Evolutionary conservation across 2,329 filamentous ascomycete species (phyloP).

Genomic region (Scedosporium apiospermum): DNA sequence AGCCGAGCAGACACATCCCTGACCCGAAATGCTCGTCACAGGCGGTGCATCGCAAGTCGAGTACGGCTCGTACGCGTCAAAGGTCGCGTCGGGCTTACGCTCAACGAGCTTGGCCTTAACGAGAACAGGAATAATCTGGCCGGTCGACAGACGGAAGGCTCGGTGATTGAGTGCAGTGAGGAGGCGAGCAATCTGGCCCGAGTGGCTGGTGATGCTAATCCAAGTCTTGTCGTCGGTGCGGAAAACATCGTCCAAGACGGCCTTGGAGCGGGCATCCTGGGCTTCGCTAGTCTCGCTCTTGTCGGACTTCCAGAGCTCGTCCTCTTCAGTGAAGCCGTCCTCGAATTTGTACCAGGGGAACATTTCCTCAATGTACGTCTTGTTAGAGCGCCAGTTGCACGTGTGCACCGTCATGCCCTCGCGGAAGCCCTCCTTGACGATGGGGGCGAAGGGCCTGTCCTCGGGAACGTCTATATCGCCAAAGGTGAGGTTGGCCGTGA

Average conservation of each 20-base stretch:
- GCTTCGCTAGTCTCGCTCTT: slow-evolving; percentile 33
- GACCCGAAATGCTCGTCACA: slow-evolving; percentile 28
- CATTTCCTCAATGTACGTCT: slow-evolving; percentile 38
- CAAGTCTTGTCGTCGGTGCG: slow-evolving; percentile 39
- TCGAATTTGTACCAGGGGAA: slow-evolving; percentile 50
- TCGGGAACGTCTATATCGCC: slow-evolving; percentile 39
- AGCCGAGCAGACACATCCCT: slow-evolving; percentile 32
- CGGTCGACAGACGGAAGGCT: slow-evolving; percentile 53
- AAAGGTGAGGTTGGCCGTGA: slow-evolving; percentile 56
- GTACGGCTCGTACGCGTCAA: slow-evolving; percentile 25
- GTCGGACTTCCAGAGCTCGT: slow-evolving; percentile 32
- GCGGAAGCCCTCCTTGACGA: slow-evolving; percentile 54
- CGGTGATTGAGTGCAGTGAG: slow-evolving; percentile 50
- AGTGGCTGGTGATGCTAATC: slow-evolving; percentile 52
- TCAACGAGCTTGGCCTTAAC: slow-evolving; percentile 44
- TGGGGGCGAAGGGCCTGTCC: slow-evolving; percentile 42
- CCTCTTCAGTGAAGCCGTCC: slow-evolving; percentile 47
- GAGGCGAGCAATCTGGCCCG: slow-evolving; percentile 43
- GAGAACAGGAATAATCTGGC: slow-evolving; percentile 58
- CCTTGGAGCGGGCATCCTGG: slow-evolving; percentile 38
- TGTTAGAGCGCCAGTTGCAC: slow-evolving; percentile 52
- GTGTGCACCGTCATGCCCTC: slow-evolving; percentile 61
- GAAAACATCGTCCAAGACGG: slow-evolving; percentile 49
- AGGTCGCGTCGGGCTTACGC: slow-evolving; percentile 20
- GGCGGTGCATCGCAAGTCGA: slow-evolving; percentile 35